Evolutionary conservation across 2,329 filamentous ascomycete genomes (phyloP), one percentile per base, ranked within the genome.

Genomic region (Zasmidium cellare): DNA sequence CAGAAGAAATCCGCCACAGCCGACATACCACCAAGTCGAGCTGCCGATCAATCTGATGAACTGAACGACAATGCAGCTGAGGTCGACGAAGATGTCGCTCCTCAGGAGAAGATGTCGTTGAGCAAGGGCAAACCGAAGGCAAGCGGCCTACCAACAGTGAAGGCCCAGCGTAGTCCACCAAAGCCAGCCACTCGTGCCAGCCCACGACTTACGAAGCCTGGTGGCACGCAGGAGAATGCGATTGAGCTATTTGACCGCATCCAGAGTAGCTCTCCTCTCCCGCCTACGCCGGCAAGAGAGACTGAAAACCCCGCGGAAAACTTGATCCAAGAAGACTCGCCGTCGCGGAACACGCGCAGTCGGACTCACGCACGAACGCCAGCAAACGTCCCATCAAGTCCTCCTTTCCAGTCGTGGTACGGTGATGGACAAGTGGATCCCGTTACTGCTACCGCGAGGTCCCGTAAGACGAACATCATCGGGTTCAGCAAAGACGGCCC

Each of bases 401-500:
- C 35, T 9, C 35, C 35, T 9, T 18, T 41, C n/a, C n/a, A n/a
- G n/a, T n/a, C n/a, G n/a, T n/a, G n/a, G n/a, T n/a, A n/a, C n/a
- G n/a, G n/a, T n/a, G n/a, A n/a, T n/a, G n/a, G n/a, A n/a, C n/a
- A 41, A 9, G 35, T 16, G 7, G 12, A 41, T 9, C 12, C 35
- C 11, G 35, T 18, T 18, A 3, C 35, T 41, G 35, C 35, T 41
- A 55, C 55, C 23, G 46, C 46, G 24, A 54, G 56, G 18, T 53
- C 60, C 11, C 62, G 60, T 9, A 71, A 70, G 35, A 51, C 66
- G 16, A 63, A 62, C 2, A 62, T 71, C 55, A 66, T 72, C 22
- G 57, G 49, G 19, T 72, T 71, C 22, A 60, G 60, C 41, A 61
- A 61, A n/a, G 45, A 54, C 9, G 71, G 70, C 9, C 70, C 70